Conservation (phyloP, 2,329 filamentous ascomycete genomes). For the Epichloe coenophiala region DNA sequence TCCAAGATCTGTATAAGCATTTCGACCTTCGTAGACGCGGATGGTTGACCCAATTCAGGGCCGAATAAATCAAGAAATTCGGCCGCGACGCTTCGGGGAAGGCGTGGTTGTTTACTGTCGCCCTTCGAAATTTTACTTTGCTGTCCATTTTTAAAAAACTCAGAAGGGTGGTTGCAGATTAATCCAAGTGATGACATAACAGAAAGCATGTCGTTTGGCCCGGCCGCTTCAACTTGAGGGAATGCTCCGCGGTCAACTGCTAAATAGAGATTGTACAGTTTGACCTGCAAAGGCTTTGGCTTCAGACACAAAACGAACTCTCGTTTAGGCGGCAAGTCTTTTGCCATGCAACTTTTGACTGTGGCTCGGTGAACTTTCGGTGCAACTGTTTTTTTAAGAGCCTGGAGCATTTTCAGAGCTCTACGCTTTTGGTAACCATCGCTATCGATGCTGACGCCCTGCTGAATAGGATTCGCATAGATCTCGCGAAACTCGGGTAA, state of each 20-base stretch:
- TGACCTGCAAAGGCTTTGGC: slow-evolving; percentile 50
- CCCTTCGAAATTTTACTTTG: neutral
- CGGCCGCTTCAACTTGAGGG: neutral
- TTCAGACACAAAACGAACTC: slow-evolving; percentile 72
- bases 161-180: slow-evolving; percentile 40
- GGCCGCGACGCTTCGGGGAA: slow-evolving; percentile 15
- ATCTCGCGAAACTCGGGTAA: slow-evolving; percentile 51
- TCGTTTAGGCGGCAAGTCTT: slow-evolving; percentile 58
- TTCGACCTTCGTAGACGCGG: slow-evolving; percentile 53
- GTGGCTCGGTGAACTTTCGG: slow-evolving; percentile 70
- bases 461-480: slow-evolving; percentile 61
- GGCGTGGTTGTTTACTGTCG: slow-evolving; percentile 6
- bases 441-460: slow-evolving; percentile 58
- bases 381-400: slow-evolving; percentile 56
- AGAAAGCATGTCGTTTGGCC: slow-evolving; percentile 19
- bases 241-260: slow-evolving; percentile 6
- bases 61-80: slow-evolving; percentile 23
- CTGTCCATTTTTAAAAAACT: slow-evolving; percentile 23
- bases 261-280: slow-evolving; percentile 44
- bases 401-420: slow-evolving; percentile 52
- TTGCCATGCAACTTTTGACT: slow-evolving; percentile 46
- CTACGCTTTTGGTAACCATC: slow-evolving; percentile 36
- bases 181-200: slow-evolving; percentile 25
- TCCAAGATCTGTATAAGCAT: slow-evolving; percentile 58
- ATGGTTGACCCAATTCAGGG: slow-evolving; percentile 29